phyloP scores from a whole-genome alignment of 352 stramenopile species.

The Phytophthora sp. region DNA sequence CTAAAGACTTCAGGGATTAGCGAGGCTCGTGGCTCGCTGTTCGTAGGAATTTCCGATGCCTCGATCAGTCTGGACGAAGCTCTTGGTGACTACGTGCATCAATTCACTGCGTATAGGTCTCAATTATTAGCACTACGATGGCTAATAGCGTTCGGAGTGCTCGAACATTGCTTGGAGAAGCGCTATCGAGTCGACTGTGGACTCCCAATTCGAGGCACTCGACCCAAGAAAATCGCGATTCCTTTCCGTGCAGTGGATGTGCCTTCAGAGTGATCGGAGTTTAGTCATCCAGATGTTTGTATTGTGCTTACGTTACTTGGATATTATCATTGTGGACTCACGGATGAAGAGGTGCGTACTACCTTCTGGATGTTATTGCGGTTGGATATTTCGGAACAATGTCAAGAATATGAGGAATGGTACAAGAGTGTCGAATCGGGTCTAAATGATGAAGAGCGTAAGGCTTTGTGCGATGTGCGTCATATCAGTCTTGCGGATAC shows the following conservation, averaged over 20 bases:
- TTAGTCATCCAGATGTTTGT: slow-evolving; percentile 87
- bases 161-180: slow-evolving; percentile 89
- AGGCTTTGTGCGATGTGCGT: slow-evolving; percentile 53
- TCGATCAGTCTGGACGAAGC: slow-evolving; percentile 31
- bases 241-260: slow-evolving; percentile 87
- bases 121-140: slow-evolving; percentile 74
- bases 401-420: slow-evolving; percentile 73
- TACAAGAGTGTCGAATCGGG: slow-evolving; percentile 43
- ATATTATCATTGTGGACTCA: slow-evolving; percentile 86
- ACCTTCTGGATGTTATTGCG: slow-evolving; percentile 64
- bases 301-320: slow-evolving; percentile 81
- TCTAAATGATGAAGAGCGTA: slow-evolving; percentile 11
- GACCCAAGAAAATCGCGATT: slow-evolving; percentile 79
- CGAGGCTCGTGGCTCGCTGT: slow-evolving; percentile 29
- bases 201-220: slow-evolving; percentile 42
- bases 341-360: slow-evolving; percentile 47
- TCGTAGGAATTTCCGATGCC: slow-evolving; percentile 46
- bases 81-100: slow-evolving; percentile 16
- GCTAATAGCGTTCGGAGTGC: slow-evolving; percentile 73
- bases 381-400: slow-evolving; percentile 69
- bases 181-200: slow-evolving; percentile 86
- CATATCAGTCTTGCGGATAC: slow-evolving; percentile 80
- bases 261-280: slow-evolving; percentile 82
- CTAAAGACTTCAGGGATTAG: slow-evolving; percentile 38
- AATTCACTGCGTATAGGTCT: slow-evolving; percentile 33